Percentiles rank a stretch among this genome's conserved stretches.
These are phyloP conservation scores for Scenedesmus sp. DNA, from an alignment of 163 green algal species.

Conservation along the genomic window DNA sequence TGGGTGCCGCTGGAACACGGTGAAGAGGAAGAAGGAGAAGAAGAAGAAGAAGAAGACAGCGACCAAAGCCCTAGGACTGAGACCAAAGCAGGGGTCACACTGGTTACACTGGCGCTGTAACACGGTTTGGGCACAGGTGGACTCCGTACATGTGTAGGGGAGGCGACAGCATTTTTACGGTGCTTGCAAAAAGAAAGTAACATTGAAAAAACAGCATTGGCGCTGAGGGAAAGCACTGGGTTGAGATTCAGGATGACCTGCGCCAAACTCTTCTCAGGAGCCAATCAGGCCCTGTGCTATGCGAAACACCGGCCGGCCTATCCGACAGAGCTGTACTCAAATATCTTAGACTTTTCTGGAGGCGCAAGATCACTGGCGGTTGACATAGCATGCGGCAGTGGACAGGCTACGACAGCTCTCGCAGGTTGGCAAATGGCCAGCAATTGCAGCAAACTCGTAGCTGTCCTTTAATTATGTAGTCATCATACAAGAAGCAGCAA, in stretches of 20 bases:
- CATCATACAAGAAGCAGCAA: too few species aligned
- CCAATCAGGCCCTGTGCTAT: not conserved
- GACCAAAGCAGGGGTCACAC: not conserved
- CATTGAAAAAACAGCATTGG: not conserved
- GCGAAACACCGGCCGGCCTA: slow-evolving; percentile 49
- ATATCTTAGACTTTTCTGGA: slow-evolving; percentile 31
- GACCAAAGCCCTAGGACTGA: not conserved
- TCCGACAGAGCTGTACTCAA: slow-evolving; percentile 31
- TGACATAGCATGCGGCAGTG: slow-evolving; percentile 55
- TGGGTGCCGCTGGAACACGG: not conserved
- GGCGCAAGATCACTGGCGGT: not conserved
- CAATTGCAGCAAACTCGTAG: too few species aligned
- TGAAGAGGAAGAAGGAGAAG: not conserved
- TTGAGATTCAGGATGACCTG: not conserved
- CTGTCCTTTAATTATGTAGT: too few species aligned
- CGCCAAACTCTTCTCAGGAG: slow-evolving; percentile 12
- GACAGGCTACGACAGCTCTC: slow-evolving; percentile 38
- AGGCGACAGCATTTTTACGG: not conserved
- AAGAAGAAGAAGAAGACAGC: too few species aligned
- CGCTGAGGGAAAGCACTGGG: too few species aligned
- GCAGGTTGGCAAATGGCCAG: not conserved
- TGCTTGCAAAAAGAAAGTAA: not conserved
- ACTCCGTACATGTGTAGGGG: not conserved
- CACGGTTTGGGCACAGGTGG: not conserved
- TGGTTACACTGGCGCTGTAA: not conserved